A percentile compares a stretch with the other conserved stretches of the same genome.
Conservation (phyloP, 352 stramenopile species). For the Phytophthora sansomeana region DNA sequence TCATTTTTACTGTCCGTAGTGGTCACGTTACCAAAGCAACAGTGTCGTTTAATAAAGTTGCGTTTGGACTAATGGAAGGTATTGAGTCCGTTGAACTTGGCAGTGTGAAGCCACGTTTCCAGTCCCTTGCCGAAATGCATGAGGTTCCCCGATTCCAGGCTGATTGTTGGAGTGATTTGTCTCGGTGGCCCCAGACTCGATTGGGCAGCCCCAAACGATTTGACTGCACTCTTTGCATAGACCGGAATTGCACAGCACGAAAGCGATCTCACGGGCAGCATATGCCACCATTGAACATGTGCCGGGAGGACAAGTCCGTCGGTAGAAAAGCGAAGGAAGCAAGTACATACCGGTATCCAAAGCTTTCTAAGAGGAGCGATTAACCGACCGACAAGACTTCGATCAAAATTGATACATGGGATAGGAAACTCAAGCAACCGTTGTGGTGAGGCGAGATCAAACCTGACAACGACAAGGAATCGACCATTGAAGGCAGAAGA, state of each 20-base stretch:
- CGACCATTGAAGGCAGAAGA: no score
- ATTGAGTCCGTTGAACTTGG: neutral
- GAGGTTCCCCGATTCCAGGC: constrained; percentile 14
- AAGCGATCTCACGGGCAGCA: constrained; percentile 5
- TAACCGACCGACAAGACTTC: no score
- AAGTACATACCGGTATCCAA: no score
- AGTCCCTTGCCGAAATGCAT: neutral
- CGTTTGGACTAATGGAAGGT: neutral
- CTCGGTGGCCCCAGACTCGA: neutral
- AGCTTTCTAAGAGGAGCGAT: no score
- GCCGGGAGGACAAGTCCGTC: no score
- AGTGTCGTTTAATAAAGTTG: neutral
- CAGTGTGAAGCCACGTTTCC: constrained; percentile 17
- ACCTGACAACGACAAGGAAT: no score
- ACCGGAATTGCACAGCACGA: constrained; percentile 13
- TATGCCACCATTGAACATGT: constrained; percentile 2
- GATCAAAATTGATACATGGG: no score
- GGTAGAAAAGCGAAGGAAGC: no score
- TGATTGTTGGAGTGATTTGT: constrained; percentile 22
- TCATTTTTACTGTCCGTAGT: constrained; percentile 5
- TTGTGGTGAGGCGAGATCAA: no score
- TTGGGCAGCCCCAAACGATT: no score
- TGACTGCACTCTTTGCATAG: neutral
- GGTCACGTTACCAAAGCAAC: neutral
- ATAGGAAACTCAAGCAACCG: no score